Evolutionary conservation across 2,329 filamentous ascomycete genomes (phyloP).

Genomic region (Cladosporium sp.): DNA sequence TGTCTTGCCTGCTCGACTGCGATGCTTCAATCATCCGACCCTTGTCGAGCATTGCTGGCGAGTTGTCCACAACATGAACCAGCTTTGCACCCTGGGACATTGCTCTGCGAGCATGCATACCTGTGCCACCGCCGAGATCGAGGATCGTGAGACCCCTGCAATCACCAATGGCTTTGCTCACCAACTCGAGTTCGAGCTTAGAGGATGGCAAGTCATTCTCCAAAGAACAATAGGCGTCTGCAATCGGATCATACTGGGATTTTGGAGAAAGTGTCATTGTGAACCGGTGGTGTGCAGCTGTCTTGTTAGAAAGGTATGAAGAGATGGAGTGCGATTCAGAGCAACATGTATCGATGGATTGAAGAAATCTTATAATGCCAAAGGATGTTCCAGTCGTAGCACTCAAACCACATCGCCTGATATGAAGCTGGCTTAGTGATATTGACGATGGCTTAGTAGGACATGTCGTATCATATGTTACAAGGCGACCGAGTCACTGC

Average conservation of each 20-base stretch:
- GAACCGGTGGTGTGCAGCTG: no score
- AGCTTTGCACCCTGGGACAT: slow-evolving; percentile 13
- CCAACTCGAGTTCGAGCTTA: slow-evolving; percentile 11
- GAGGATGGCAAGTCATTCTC: slow-evolving; percentile 9
- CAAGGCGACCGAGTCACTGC: no score
- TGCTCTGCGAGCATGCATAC: slow-evolving; percentile 14
- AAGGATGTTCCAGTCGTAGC: no score
- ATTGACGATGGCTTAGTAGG: no score
- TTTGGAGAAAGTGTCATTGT: background rate
- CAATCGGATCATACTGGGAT: slow-evolving; percentile 13
- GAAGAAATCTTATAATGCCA: no score
- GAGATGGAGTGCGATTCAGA: no score
- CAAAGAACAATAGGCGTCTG: slow-evolving; percentile 1
- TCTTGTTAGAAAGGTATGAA: no score
- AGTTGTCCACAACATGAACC: slow-evolving; percentile 15
- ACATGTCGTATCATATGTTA: no score
- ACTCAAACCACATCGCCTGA: no score
- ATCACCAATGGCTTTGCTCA: slow-evolving; percentile 14
- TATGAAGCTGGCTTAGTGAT: no score
- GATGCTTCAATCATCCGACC: slow-evolving; percentile 7
- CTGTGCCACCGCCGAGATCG: slow-evolving; percentile 17
- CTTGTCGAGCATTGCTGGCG: slow-evolving; percentile 13
- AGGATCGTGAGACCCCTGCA: slow-evolving; percentile 14
- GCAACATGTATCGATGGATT: no score
- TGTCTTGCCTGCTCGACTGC: background rate